These are phyloP conservation scores for Heracleum sosnowskyi DNA, from an alignment of 129 eudicot genomes.

Conservation along the genomic window DNA sequence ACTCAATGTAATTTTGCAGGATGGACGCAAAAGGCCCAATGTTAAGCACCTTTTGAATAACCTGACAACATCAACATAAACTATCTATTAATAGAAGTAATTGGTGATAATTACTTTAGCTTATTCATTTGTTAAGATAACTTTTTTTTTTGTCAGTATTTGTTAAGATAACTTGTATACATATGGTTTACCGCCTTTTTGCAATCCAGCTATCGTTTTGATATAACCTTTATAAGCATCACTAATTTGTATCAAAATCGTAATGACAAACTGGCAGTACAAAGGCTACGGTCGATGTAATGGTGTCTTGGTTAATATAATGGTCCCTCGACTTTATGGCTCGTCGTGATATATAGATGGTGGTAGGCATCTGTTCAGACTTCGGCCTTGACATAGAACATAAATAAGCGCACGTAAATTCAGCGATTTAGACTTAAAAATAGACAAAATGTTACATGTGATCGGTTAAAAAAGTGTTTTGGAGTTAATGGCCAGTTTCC, in stretches of 20 bases:
- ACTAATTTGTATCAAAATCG: constrained; percentile 36
- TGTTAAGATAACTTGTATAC: background rate
- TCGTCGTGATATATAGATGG: constrained; percentile 26
- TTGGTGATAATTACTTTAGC: no score
- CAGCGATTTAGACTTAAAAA: background rate
- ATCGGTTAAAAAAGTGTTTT: constrained; percentile 14
- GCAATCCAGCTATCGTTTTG: constrained; percentile 23
- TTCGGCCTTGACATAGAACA: constrained; percentile 40
- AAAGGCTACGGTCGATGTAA: constrained; percentile 35
- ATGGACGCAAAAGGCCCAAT: no score
- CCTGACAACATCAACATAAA: no score
- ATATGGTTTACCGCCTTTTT: constrained; percentile 29
- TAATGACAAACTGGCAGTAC: constrained; percentile 39
- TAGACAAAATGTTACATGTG: background rate
- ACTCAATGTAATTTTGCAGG: no score
- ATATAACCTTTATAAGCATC: constrained; percentile 35
- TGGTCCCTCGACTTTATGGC: constrained; percentile 35
- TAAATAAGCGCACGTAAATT: background rate
- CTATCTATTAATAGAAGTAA: no score
- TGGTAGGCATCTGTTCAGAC: constrained; percentile 64
- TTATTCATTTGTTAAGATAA: background rate
- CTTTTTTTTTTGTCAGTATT: no score
- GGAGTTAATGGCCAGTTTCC: constrained; percentile 24
- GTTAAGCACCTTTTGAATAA: no score
- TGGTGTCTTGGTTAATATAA: constrained; percentile 8